phyloP scores from a whole-genome alignment of 2,329 filamentous ascomycete genomes.

The Chaetomium strumarium region DNA sequence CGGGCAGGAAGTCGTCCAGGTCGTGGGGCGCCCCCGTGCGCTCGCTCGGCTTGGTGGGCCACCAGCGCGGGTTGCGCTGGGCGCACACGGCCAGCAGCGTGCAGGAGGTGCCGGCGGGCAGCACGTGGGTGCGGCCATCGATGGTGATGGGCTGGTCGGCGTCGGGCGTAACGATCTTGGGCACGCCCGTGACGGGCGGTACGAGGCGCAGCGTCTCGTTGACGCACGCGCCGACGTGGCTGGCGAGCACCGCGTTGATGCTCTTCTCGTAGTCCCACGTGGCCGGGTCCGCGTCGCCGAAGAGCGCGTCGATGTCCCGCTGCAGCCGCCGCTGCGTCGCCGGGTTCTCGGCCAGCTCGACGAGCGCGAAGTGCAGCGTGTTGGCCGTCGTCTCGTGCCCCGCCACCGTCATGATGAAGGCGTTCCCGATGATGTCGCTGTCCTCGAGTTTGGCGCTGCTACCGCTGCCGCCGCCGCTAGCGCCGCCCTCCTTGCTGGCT shows the following conservation, averaged over 20 bases:
- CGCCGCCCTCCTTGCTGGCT: conserved; percentile 1
- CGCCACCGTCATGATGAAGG: conserved; percentile 62
- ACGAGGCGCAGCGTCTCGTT: conserved; percentile 71
- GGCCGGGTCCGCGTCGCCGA: conserved; percentile 51
- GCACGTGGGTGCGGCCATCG: conserved; percentile 49
- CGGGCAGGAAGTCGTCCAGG: conserved; percentile 62
- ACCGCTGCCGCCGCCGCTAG: conserved; percentile 1
- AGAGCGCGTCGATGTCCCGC: conserved; percentile 59
- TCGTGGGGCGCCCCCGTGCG: conserved; percentile 45
- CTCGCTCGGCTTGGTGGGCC: conserved; percentile 52
- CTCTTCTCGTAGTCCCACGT: conserved; percentile 67
- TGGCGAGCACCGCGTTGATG: conserved; percentile 59
- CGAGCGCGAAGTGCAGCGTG: conserved; percentile 63
- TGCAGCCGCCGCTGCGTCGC: conserved; percentile 61
- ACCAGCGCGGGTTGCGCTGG: conserved; percentile 67
- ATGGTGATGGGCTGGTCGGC: conserved; percentile 53
- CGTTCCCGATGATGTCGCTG: conserved; percentile 66
- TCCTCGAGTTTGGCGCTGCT: conserved; percentile 38
- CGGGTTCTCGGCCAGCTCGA: conserved; percentile 62
- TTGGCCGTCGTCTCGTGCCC: conserved; percentile 80
- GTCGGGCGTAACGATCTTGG: conserved; percentile 52
- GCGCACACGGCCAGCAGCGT: conserved; percentile 49
- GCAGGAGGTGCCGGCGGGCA: conserved; percentile 54
- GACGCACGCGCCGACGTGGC: conserved; percentile 68
- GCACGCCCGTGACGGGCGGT: conserved; percentile 65